Evolutionary conservation across 805 yeast genomes (phyloP), one percentile per base, ranked within the genome.

Genomic region (Saccharomycopsis selenospora): DNA sequence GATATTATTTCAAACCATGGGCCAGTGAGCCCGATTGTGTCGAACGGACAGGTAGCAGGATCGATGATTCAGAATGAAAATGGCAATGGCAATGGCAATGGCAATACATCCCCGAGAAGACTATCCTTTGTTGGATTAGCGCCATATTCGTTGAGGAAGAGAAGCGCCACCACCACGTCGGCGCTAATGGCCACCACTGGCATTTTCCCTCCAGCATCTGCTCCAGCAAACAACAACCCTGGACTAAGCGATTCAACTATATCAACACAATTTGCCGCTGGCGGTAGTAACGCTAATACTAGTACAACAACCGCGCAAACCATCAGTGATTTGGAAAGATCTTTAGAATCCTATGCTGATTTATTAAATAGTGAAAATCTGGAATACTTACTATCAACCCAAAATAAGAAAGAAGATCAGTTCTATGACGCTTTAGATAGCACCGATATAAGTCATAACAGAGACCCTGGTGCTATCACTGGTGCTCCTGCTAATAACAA

Each of bases 81-180:
- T 10, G 38, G 6, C 17, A 6, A 6, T 5, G 38, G 38, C 10
- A 20, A 20, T 6, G 17, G 38, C 10, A 33, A 20, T 33, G 38
- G 38, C 4, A 33, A 10, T 14, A 33, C 38, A 33, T 33, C 38
- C 17, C 38, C 38, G 17, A 33, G 38, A 33, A 33, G 38, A 33
- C 18, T 33, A 6, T 33, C 38, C 5, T 33, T 33, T 33, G 38
- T 33, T 4, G 38, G 38, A 33, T 33, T 33, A 14, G n/a, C 38
- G 6, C 38, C 38, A 6, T 33, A 33, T 14, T 33, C 38, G 17
- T 14, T 33, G 38, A 33, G 38, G 17, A 33, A 33, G 38, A 33
- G 38, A 33, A 33, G 38, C 17, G 38, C 38, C 10, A 33, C 38
- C 7, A 33, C 38, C 5, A 33, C 10, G n/a, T n/a, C n/a, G n/a